Percentiles rank a stretch among this genome's conserved stretches.
These are phyloP conservation scores for Pleurotus cornucopiae DNA, from an alignment of 768 basidiomycete genomes.

Conservation along the genomic window DNA sequence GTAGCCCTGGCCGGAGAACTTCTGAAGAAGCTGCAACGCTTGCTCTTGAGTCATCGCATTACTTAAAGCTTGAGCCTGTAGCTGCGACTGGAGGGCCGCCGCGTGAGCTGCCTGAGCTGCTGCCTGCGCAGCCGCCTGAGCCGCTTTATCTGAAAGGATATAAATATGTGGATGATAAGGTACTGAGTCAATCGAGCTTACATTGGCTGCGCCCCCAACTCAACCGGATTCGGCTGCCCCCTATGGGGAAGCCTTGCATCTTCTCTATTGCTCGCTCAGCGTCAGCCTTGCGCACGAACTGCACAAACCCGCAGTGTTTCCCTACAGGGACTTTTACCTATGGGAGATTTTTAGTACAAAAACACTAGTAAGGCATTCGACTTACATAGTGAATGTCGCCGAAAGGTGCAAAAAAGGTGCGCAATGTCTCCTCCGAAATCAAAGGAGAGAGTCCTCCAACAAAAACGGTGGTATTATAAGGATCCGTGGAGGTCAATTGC, in stretches of 20 bases:
- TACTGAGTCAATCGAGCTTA: slow-evolving; percentile 29
- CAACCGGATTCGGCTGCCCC: slow-evolving; percentile 84
- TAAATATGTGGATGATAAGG: slow-evolving; percentile 3
- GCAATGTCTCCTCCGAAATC: slow-evolving; percentile 86
- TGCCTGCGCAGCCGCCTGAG: slow-evolving; percentile 74
- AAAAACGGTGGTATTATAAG: slow-evolving; percentile 96
- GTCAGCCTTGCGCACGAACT: slow-evolving; percentile 88
- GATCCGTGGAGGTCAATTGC: slow-evolving; percentile 83
- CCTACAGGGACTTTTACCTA: slow-evolving; percentile 96
- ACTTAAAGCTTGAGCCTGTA: slow-evolving; percentile 14
- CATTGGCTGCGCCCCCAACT: slow-evolving; percentile 96
- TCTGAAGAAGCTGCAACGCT: slow-evolving; percentile 57
- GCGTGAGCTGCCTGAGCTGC: slow-evolving; percentile 59
- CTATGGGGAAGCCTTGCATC: slow-evolving; percentile 96
- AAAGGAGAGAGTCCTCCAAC: slow-evolving; percentile 87
- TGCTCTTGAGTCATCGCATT: slow-evolving; percentile 55
- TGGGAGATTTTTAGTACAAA: slow-evolving; percentile 10
- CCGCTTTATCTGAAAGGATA: slow-evolving; percentile 68
- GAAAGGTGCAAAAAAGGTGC: slow-evolving; percentile 90
- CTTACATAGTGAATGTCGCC: slow-evolving; percentile 89
- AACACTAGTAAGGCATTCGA: slow-evolving; percentile 11
- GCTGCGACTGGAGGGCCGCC: slow-evolving; percentile 56
- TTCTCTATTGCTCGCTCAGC: slow-evolving; percentile 92
- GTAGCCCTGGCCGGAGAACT: slow-evolving; percentile 41
- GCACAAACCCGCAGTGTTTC: slow-evolving; percentile 94